These are phyloP conservation scores for Coemansia asiatica DNA, from an alignment of 192 early-diverging fungal species.

Conservation along the genomic window DNA sequence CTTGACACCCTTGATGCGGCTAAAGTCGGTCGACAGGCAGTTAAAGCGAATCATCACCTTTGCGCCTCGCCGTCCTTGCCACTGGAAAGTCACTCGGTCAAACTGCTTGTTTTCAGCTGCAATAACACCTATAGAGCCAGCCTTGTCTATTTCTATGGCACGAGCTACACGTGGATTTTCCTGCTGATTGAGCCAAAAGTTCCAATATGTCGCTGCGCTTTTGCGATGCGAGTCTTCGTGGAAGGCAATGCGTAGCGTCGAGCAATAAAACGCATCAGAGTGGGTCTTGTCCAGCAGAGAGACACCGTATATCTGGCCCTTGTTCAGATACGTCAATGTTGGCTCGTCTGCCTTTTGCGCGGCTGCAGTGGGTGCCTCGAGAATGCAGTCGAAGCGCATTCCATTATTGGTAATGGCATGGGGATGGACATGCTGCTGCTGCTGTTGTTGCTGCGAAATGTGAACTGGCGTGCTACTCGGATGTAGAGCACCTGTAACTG, in stretches of 20 bases:
- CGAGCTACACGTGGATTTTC: conserved; percentile 56
- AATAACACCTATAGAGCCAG: conserved; percentile 58
- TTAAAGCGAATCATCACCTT: conserved; percentile 70
- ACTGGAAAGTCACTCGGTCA: conserved; percentile 70
- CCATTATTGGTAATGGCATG: conserved; percentile 9
- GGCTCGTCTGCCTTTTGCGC: conserved; percentile 58
- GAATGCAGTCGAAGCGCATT: conserved; percentile 38
- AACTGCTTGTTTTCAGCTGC: conserved; percentile 61
- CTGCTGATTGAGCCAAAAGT: conserved; percentile 74
- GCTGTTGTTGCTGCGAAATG: conserved; percentile 19
- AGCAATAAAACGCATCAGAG: conserved; percentile 55
- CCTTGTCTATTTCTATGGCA: conserved; percentile 68
- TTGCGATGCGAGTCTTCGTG: conserved; percentile 69
- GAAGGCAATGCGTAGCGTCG: conserved; percentile 65
- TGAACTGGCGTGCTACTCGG: conserved; percentile 11
- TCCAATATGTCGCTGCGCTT: conserved; percentile 66
- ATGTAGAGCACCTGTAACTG: conserved; percentile 19
- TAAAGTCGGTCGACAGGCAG: conserved; percentile 78
- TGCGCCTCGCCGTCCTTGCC: conserved; percentile 66
- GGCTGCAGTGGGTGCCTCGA: conserved; percentile 49
- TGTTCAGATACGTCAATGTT: conserved; percentile 70
- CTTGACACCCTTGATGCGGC: conserved; percentile 78
- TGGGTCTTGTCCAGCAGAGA: conserved; percentile 55
- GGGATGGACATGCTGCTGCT: conserved; percentile 11
- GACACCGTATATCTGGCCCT: conserved; percentile 65